A percentile compares a stretch with the other conserved stretches of the same genome.
Evolutionary conservation across 805 yeast genomes (phyloP).

Genomic region (Sugiyamaella boreocaroliniensis): DNA sequence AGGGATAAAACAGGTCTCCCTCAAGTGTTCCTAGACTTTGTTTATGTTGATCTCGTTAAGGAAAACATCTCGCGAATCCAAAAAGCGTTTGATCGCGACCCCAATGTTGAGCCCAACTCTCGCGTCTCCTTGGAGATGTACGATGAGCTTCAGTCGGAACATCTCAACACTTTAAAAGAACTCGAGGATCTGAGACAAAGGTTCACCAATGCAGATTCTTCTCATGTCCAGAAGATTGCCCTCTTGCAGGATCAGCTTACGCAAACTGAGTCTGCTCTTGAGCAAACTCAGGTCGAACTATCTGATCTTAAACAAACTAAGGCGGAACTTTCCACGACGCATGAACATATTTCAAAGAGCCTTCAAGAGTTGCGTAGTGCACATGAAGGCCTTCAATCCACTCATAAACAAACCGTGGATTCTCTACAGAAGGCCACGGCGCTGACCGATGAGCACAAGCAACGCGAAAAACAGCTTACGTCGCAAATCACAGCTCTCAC

Average conservation of each 20-base stretch:
- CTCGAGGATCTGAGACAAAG: conserved; percentile 17
- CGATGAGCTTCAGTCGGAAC: conserved; percentile 32
- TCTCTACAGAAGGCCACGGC: conserved; percentile 31
- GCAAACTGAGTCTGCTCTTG: conserved; percentile 33
- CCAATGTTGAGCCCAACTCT: conserved; percentile 62
- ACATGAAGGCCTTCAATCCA: conserved; percentile 18
- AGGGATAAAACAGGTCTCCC: conserved; percentile 86
- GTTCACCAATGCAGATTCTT: conserved; percentile 28
- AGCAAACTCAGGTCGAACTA: conserved; percentile 21
- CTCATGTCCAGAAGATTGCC: conserved; percentile 20
- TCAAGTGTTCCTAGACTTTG: conserved; percentile 60
- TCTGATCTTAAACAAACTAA: conserved; percentile 10
- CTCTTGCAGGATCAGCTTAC: conserved; percentile 34
- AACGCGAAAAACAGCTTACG: conserved; percentile 29
- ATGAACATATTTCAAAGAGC: conserved; percentile 18
- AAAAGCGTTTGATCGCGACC: conserved; percentile 66
- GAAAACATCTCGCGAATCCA: conserved; percentile 65
- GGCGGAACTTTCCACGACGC: conserved; percentile 16
- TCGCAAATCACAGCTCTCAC: conserved; percentile 32
- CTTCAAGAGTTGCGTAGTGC: conserved; percentile 11
- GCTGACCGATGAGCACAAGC: conserved; percentile 28
- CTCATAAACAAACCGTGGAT: conserved; percentile 21
- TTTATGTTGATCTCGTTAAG: conserved; percentile 58
- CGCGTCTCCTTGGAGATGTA: conserved; percentile 57
- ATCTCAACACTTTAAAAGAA: conserved; percentile 16